Evolutionary conservation across 176 grass and related monocot species (phyloP).

Genomic region (Eremochloa ophiuroides): DNA sequence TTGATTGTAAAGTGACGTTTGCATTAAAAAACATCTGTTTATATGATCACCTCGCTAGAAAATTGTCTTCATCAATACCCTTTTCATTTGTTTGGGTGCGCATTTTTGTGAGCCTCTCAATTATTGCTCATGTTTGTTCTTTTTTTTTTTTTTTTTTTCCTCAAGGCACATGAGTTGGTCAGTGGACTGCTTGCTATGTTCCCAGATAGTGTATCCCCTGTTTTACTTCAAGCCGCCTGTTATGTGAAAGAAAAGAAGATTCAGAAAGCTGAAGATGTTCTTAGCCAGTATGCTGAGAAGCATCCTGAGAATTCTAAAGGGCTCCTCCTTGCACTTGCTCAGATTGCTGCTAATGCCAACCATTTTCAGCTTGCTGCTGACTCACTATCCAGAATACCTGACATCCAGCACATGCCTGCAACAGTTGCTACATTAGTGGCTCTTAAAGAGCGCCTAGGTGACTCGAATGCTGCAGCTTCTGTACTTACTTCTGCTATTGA

Average conservation of each 20-base stretch:
- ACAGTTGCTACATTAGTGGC: slow-evolving; percentile 72
- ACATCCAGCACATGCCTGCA: slow-evolving; percentile 86
- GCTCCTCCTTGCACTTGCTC: slow-evolving; percentile 69
- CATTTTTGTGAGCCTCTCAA: neutral
- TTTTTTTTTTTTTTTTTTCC: slow-evolving; percentile 11
- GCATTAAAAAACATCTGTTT: neutral
- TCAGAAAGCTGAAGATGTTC: slow-evolving; percentile 78
- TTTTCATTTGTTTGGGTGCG: neutral
- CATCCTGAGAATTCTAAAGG: slow-evolving; percentile 53
- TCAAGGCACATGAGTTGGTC: slow-evolving; percentile 73
- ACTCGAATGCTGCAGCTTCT: slow-evolving; percentile 43
- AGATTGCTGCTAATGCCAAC: slow-evolving; percentile 62
- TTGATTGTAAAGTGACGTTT: neutral
- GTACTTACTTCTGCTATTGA: slow-evolving; percentile 74
- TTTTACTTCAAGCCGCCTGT: slow-evolving; percentile 74
- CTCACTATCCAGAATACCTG: slow-evolving; percentile 55
- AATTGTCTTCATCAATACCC: neutral
- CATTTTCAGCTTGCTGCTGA: slow-evolving; percentile 82
- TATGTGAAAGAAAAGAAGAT: slow-evolving; percentile 82
- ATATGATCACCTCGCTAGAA: neutral
- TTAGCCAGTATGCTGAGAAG: slow-evolving; percentile 57
- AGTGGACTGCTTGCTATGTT: slow-evolving; percentile 52
- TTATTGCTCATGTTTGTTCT: neutral
- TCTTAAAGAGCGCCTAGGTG: slow-evolving; percentile 60
- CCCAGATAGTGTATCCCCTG: slow-evolving; percentile 50